These are phyloP conservation scores for Claviceps africana DNA, from an alignment of 2,329 filamentous ascomycete species.

Conservation along the genomic window DNA sequence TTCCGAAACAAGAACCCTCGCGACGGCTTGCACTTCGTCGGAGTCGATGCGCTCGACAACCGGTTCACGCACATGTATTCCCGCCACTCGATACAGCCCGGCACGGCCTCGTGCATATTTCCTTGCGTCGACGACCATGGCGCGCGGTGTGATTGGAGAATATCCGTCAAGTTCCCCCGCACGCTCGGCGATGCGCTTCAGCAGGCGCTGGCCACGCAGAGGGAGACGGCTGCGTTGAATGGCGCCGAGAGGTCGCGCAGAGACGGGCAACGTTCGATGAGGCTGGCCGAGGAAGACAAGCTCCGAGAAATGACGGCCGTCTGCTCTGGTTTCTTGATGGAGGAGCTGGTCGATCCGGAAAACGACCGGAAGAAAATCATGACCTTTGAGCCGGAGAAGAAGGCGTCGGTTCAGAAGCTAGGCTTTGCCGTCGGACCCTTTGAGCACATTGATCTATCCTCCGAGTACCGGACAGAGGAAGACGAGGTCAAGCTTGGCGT, in stretches of 20 bases:
- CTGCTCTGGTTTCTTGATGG: constrained; percentile 77
- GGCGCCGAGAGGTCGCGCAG: constrained; percentile 24
- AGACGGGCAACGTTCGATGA: constrained; percentile 25
- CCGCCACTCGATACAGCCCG: constrained; percentile 62
- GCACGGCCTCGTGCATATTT: constrained; percentile 74
- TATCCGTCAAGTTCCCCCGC: constrained; percentile 73
- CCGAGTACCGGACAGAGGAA: constrained; percentile 77
- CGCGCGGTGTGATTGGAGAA: constrained; percentile 71
- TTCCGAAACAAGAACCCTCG: constrained; percentile 63
- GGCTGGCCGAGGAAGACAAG: constrained; percentile 64
- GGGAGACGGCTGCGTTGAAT: constrained; percentile 13
- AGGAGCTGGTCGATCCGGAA: constrained; percentile 63
- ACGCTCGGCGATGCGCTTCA: constrained; percentile 68
- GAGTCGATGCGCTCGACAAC: constrained; percentile 62
- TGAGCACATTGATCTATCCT: constrained; percentile 73
- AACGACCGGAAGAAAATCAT: constrained; percentile 78
- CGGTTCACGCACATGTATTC: constrained; percentile 90
- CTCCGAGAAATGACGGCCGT: constrained; percentile 78
- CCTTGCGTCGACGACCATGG: constrained; percentile 82
- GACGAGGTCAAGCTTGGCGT: constrained; percentile 83
- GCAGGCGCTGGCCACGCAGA: constrained; percentile 30
- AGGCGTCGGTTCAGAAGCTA: constrained; percentile 74
- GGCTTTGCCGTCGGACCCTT: constrained; percentile 93
- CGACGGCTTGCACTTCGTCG: constrained; percentile 86
- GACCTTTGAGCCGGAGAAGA: constrained; percentile 63